Evolutionary conservation across 306 rosid species (phyloP).

Genomic region (Inga leiocalycina): DNA sequence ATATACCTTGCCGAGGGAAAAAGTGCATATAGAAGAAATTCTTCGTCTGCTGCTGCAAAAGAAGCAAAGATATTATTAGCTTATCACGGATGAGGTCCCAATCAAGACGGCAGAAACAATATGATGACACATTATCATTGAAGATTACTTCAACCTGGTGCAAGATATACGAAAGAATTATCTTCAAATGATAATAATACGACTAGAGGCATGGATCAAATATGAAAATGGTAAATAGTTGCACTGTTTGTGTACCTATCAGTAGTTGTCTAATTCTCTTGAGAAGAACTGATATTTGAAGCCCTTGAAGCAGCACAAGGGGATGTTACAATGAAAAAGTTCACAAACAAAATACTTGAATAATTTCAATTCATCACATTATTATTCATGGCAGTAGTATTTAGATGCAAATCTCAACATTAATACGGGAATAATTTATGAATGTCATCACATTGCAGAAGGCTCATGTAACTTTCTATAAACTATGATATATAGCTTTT

Average conservation of each 20-base stretch:
- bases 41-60: too few species aligned
- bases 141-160: neutral
- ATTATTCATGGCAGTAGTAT: neutral
- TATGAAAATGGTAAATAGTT: neutral
- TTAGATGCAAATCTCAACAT: neutral
- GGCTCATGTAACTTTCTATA: neutral
- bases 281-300: slow-evolving; percentile 51
- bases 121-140: neutral
- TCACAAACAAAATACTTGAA: neutral
- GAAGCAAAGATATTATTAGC: neutral
- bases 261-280: slow-evolving; percentile 47
- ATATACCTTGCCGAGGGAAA: neutral
- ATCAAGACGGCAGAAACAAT: neutral
- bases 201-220: neutral
- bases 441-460: neutral
- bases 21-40: neutral
- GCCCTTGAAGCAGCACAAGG: slow-evolving; percentile 85
- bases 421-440: neutral
- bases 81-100: neutral
- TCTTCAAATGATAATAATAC: neutral
- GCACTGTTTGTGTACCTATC: slow-evolving; percentile 26
- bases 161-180: neutral
- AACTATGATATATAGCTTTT: neutral
- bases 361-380: neutral
- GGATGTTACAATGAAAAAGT: slow-evolving; percentile 50